Percentiles rank a stretch among this genome's conserved stretches.
phyloP scores from a whole-genome alignment of 352 stramenopile species.

The Lagenidium giganteum region DNA sequence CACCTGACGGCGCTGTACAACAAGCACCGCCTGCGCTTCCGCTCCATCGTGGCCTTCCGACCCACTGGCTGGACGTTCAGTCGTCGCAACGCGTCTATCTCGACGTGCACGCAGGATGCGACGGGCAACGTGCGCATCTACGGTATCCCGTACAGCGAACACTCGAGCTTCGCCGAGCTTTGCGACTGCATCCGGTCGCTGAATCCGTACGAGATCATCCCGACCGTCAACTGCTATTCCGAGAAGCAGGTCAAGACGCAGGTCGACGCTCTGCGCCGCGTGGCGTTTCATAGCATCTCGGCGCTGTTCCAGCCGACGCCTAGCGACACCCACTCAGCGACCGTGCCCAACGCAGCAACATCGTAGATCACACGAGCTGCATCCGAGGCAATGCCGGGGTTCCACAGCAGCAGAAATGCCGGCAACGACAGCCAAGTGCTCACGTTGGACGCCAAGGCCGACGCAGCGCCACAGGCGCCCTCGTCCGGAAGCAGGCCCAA shows the following conservation, averaged over 20 bases:
- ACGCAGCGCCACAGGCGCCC: slow-evolving; percentile 1
- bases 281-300: slow-evolving; percentile 56
- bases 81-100: slow-evolving; percentile 38
- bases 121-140: slow-evolving; percentile 88
- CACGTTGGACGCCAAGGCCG: slow-evolving; percentile 40
- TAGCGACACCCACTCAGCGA: too few relatives aligned
- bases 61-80: slow-evolving; percentile 92
- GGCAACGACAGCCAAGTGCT: slow-evolving; percentile 58
- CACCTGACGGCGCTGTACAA: slow-evolving; percentile 57
- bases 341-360: too few relatives aligned
- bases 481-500: slow-evolving; percentile 12
- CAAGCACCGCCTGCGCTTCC: slow-evolving; percentile 66
- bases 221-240: slow-evolving; percentile 85
- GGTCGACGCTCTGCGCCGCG: slow-evolving; percentile 55
- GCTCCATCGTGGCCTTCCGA: slow-evolving; percentile 91
- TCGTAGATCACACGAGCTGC: too few relatives aligned
- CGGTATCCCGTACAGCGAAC: slow-evolving; percentile 95
- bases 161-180: slow-evolving; percentile 95
- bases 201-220: slow-evolving; percentile 87
- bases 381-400: too few relatives aligned
- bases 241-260: slow-evolving; percentile 67
- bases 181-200: slow-evolving; percentile 88
- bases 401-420: too few relatives aligned
- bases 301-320: slow-evolving; percentile 40
- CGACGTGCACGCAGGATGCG: slow-evolving; percentile 71